Evolutionary conservation across 805 yeast species (phyloP).

Genomic region (Candida yuanshanica): DNA sequence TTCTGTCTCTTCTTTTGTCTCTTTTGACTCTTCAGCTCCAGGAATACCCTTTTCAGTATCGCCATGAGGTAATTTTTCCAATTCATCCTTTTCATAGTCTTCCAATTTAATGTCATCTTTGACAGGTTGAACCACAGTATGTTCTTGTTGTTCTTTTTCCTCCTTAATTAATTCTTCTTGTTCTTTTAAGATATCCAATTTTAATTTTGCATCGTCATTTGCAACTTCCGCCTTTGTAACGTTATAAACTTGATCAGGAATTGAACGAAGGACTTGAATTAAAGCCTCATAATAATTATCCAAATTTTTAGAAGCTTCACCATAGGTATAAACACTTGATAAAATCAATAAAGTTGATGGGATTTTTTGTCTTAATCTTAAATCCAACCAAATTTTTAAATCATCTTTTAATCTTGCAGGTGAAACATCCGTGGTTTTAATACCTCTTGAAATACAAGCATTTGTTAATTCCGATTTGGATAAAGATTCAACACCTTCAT

Average conservation of each 20-base stretch:
- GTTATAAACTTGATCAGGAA: constrained; percentile 94
- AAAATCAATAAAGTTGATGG: constrained; percentile 87
- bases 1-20: background rate
- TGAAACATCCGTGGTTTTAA: constrained; percentile 69
- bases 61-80: constrained; percentile 7
- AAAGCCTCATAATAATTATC: constrained; percentile 78
- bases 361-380: constrained; percentile 82
- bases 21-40: constrained; percentile 10
- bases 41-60: constrained; percentile 10
- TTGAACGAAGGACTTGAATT: constrained; percentile 76
- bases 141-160: constrained; percentile 72
- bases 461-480: constrained; percentile 73
- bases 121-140: constrained; percentile 17
- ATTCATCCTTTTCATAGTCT: constrained; percentile 28
- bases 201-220: constrained; percentile 53
- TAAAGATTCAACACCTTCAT: constrained; percentile 86
- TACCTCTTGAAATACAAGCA: constrained; percentile 94
- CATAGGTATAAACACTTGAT: constrained; percentile 86
- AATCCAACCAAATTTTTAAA: constrained; percentile 79
- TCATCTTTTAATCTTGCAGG: constrained; percentile 82
- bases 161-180: constrained; percentile 80
- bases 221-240: constrained; percentile 88
- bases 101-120: constrained; percentile 33
- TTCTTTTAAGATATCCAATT: constrained; percentile 67
- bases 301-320: constrained; percentile 42